Evolutionary conservation across 108 stramenopile genomes (phyloP), one percentile per base, ranked within the genome.

Genomic region (Cyclotella sp.): DNA sequence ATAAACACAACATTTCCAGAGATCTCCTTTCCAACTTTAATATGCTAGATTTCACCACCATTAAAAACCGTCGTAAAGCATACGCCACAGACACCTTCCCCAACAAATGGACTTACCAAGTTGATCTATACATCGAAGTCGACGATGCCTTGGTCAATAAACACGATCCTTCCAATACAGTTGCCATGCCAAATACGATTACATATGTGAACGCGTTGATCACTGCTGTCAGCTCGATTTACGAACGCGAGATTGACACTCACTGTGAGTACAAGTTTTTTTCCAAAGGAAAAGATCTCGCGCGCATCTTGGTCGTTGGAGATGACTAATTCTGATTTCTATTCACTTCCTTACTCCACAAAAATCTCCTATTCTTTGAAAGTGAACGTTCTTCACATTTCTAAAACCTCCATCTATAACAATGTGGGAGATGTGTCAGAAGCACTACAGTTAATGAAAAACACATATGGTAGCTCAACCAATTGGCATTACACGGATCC

Each of bases 101-200:
- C 16, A 11, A 51, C 12, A 43, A 29, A 26, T 73, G 57, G 27
- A 34, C 53, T 6, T 76, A 68, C 41, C 66, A 76, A 34, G 75
- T 76, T 0, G 49, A 76, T 45, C 40, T 76, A 0, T 76, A 68
- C 61, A 60, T 76, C 28, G 75, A 76, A 59, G 57, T 76, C 41
- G 75, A 76, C 26, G 27, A 76, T 13, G 18, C 29, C 18, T 55
- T 76, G 0, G 70, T 70, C 8, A 44, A 68, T 53, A 0, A 27
- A 4, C 73, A 74, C 44, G 73, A 59, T 43, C 14, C 46, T 34
- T 13, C 29, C 7, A 19, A 67, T 22, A 24, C 43, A 28, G 52
- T 27, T 15, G 18, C 26, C 40, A 70, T 58, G 55, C 52, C 49
- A 3, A 68, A 68, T 16, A 54, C 67, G 4, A 39, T 74, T 29